Evolutionary conservation across 208 protist genomes (phyloP), one percentile per base, ranked within the genome.

Genomic region (Novymonas esmeraldas): DNA sequence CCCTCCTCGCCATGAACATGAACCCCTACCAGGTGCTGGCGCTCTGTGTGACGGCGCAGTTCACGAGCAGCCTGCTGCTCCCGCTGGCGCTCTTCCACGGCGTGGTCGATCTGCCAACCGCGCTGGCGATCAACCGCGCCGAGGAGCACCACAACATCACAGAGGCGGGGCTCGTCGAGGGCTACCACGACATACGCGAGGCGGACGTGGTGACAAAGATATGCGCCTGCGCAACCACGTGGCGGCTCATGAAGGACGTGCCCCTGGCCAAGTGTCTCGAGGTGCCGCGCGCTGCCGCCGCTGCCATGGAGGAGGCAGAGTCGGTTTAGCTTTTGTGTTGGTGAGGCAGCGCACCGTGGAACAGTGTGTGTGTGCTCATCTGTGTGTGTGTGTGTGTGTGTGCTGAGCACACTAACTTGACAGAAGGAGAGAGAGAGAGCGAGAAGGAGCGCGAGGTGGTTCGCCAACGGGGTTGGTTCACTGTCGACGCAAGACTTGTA

Each of bases 141-240:
- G 93, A 97, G 77, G 93, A 97, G 64, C 28, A 73, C n/a, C 82
- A 95, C 60, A 96, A 95, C 68, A 84, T 91, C 10, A 41, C 36
- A 4, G 77, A 82, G 72, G 78, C 83, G 11, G 91, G 87, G 3
- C 14, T 81, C 28, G 83, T 97, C 39, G 85, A 94, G 67, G 93
- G 93, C 26, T 97, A 97, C 81, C 93, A 97, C 52, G 93, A 97
- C 52, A 95, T 97, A 69, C 84, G 93, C 28, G 86, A 97, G 55
- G 85, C 85, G 10, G 93, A 97, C 64, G 83, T 79, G 1, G 85
- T 92, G 22, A 87, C 87, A 36, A 97, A 97, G 68, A 88, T 97
- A 2, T 90, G 86, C 42, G 93, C 93, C 11, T 94, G 85, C 52
- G 79, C 84, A 13, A 83, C 76, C 38, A 81, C 89, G 36, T 97